Evolutionary conservation across 306 rosid species (phyloP).

Genomic region (Alnus glutinosa): DNA sequence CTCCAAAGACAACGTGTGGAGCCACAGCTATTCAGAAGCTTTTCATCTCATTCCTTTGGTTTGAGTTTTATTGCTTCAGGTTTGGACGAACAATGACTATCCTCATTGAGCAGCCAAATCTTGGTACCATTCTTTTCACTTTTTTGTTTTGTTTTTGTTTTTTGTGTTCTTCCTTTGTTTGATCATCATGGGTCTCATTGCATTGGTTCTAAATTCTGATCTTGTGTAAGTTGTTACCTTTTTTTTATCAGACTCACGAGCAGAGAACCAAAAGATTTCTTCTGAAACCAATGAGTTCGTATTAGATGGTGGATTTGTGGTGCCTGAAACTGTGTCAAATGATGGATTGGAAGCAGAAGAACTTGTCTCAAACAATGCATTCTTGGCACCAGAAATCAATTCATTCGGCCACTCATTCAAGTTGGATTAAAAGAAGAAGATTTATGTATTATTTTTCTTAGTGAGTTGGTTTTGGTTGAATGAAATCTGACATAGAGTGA

Average conservation of each 20-base stretch:
- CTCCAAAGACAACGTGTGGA: not conserved
- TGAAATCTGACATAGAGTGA: not conserved
- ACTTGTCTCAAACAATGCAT: constrained; percentile 31
- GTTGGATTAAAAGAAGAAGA: constrained; percentile 23
- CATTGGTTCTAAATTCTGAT: not conserved
- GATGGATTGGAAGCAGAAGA: too few relatives aligned
- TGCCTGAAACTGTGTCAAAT: not conserved
- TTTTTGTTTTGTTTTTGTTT: too few relatives aligned
- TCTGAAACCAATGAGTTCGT: too few relatives aligned
- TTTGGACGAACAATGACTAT: constrained; percentile 49
- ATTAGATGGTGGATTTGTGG: constrained; percentile 45
- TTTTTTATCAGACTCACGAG: constrained; percentile 30
- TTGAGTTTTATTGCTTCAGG: not conserved
- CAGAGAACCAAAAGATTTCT: constrained; percentile 31
- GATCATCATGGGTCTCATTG: too few relatives aligned
- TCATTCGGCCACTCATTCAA: constrained; percentile 74
- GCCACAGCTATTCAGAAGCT: not conserved
- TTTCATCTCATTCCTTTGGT: not conserved
- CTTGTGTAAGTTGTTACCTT: not conserved
- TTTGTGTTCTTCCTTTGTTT: too few relatives aligned
- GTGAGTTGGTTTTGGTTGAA: not conserved
- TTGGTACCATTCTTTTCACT: too few relatives aligned
- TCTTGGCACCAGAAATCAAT: constrained; percentile 59
- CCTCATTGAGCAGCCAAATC: constrained; percentile 28
- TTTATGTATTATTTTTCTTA: not conserved